phyloP scores from a whole-genome alignment of 805 yeast genomes.

The Candida pseudoglaebosa region DNA sequence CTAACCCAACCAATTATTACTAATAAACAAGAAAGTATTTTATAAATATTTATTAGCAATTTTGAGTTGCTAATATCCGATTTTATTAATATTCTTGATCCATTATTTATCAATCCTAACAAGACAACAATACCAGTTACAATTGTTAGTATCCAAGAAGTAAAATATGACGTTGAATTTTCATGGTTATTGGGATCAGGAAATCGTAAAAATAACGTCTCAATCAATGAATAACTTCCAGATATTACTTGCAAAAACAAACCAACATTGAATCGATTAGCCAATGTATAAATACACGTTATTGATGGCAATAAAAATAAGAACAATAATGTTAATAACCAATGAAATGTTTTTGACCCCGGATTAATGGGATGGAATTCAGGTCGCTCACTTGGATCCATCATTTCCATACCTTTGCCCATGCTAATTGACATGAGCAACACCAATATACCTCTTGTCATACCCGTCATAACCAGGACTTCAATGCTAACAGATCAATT shows the following conservation, averaged over 20 bases:
- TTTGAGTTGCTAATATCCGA: neutral
- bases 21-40: conserved; percentile 42
- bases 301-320: conserved; percentile 55
- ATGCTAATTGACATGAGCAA: neutral
- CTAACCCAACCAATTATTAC: conserved; percentile 73
- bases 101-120: conserved; percentile 52
- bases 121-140: conserved; percentile 47
- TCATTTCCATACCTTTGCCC: conserved; percentile 12
- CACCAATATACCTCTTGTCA: too few species aligned
- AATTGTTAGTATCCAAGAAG: conserved; percentile 58
- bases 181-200: conserved; percentile 65
- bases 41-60: conserved; percentile 22
- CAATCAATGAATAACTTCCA: conserved; percentile 51
- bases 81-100: conserved; percentile 40
- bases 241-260: conserved; percentile 44
- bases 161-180: conserved; percentile 62
- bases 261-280: conserved; percentile 44
- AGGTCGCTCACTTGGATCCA: conserved; percentile 21
- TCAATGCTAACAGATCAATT: too few species aligned
- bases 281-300: conserved; percentile 51
- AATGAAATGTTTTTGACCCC: conserved; percentile 57
- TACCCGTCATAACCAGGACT: too few species aligned
- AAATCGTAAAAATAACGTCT: conserved; percentile 54
- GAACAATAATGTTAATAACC: conserved; percentile 49
- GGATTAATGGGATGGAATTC: conserved; percentile 46